Conservation (phyloP, 2,329 filamentous ascomycete species). For the Botrytis paeoniae region DNA sequence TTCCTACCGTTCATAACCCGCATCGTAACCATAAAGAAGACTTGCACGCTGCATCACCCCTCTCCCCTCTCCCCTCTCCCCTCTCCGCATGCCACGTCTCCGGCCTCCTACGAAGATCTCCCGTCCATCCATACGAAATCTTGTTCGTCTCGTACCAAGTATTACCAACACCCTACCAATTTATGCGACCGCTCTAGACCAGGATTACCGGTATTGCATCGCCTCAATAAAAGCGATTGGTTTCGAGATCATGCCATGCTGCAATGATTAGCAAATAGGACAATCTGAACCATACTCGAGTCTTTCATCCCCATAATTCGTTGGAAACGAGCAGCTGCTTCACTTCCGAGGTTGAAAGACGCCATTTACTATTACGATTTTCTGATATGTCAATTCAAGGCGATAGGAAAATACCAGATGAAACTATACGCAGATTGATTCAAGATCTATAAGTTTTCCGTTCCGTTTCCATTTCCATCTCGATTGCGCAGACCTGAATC, state of each 20-base stretch:
- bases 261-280: constrained; percentile 5
- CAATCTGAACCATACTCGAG: background rate
- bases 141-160: constrained; percentile 1
- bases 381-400: constrained; percentile 7
- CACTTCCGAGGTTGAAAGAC: background rate
- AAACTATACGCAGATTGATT: background rate
- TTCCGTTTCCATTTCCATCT: constrained; percentile 14
- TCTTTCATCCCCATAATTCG: background rate
- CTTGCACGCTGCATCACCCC: background rate
- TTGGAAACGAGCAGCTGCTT: background rate
- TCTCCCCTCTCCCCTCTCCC: background rate
- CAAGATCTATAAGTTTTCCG: background rate
- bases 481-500: constrained; percentile 3
- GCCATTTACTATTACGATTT: background rate
- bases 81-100: constrained; percentile 18
- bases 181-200: constrained; percentile 12
- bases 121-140: constrained; percentile 6
- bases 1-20: constrained; percentile 2
- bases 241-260: background rate
- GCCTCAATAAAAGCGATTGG: constrained; percentile 14
- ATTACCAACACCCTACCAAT: background rate
- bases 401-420: background rate
- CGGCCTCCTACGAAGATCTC: constrained; percentile 12
- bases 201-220: constrained; percentile 1
- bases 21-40: background rate